Evolutionary conservation across 441 rosid species (phyloP).

Genomic region (Brassica hybrid): DNA sequence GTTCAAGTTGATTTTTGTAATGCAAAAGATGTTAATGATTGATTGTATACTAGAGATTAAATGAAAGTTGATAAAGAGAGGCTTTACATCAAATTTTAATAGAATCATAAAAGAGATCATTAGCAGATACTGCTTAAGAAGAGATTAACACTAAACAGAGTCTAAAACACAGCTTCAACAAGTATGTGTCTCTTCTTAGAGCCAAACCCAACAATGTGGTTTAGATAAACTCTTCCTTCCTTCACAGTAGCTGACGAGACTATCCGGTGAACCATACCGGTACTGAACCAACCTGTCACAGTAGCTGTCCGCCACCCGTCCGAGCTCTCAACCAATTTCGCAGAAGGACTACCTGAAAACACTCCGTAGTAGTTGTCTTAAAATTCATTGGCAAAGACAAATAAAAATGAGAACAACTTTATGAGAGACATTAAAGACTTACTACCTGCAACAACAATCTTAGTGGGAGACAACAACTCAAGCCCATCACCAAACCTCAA

Average conservation of each 20-base stretch:
- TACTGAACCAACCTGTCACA: slow-evolving; percentile 58
- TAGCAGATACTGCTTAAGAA: slow-evolving; percentile 8
- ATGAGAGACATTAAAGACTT: not conserved
- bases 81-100: slow-evolving; percentile 19
- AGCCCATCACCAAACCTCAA: slow-evolving; percentile 79
- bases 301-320: slow-evolving; percentile 87
- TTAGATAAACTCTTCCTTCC: slow-evolving; percentile 77
- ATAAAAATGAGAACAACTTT: not conserved
- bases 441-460: slow-evolving; percentile 76
- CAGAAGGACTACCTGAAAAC: slow-evolving; percentile 55
- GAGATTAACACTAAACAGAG: not conserved
- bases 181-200: slow-evolving; percentile 80
- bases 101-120: not conserved
- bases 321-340: slow-evolving; percentile 72
- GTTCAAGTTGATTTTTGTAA: slow-evolving; percentile 7
- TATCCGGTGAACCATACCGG: slow-evolving; percentile 73
- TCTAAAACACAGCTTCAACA: slow-evolving; percentile 71
- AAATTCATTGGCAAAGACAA: not conserved
- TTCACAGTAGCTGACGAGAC: slow-evolving; percentile 85
- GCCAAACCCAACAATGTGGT: slow-evolving; percentile 79
- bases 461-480: slow-evolving; percentile 67
- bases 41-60: slow-evolving; percentile 12
- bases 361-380: not conserved
- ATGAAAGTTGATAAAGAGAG: not conserved
- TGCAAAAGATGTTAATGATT: slow-evolving; percentile 13